These are phyloP conservation scores for Punctularia strigosozonata DNA, from an alignment of 768 basidiomycete genomes.

Conservation along the genomic window DNA sequence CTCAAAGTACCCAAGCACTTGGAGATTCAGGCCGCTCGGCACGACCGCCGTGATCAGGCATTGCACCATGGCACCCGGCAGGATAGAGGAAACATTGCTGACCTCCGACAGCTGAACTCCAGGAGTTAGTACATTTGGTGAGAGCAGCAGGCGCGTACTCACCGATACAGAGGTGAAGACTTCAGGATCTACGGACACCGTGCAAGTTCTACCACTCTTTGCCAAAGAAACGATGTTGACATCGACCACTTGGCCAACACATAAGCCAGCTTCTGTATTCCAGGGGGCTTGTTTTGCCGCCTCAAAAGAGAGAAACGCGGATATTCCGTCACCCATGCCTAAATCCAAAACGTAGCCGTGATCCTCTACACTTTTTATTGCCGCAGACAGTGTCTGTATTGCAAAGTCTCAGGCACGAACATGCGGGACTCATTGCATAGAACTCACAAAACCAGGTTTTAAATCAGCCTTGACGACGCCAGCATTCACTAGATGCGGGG, in stretches of 20 bases:
- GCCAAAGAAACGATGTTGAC: slow-evolving; percentile 57
- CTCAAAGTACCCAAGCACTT: slow-evolving; percentile 85
- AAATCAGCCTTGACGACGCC: slow-evolving; percentile 74
- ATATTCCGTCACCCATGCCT: slow-evolving; percentile 62
- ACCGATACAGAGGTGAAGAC: slow-evolving; percentile 45
- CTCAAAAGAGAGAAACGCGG: slow-evolving; percentile 79
- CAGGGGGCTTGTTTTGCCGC: slow-evolving; percentile 36
- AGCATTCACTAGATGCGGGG: slow-evolving; percentile 76
- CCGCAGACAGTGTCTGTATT: slow-evolving; percentile 58
- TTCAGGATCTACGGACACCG: slow-evolving; percentile 42
- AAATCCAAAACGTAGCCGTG: slow-evolving; percentile 89
- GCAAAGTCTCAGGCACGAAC: background rate
- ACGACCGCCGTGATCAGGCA: slow-evolving; percentile 69
- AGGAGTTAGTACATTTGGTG: slow-evolving; percentile 1
- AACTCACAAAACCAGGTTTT: slow-evolving; percentile 60
- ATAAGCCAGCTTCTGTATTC: slow-evolving; percentile 25
- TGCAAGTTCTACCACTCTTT: slow-evolving; percentile 71
- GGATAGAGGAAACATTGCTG: slow-evolving; percentile 63
- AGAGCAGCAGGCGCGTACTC: slow-evolving; percentile 13
- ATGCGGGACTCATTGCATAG: slow-evolving; percentile 3
- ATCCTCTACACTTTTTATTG: slow-evolving; percentile 81
- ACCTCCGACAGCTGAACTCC: slow-evolving; percentile 57
- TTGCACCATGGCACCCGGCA: slow-evolving; percentile 80
- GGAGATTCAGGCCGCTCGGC: slow-evolving; percentile 70
- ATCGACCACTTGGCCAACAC: slow-evolving; percentile 57